phyloP scores from a whole-genome alignment of 192 early-diverging fungal genomes.

The Rhizoclosmatium globosum region DNA sequence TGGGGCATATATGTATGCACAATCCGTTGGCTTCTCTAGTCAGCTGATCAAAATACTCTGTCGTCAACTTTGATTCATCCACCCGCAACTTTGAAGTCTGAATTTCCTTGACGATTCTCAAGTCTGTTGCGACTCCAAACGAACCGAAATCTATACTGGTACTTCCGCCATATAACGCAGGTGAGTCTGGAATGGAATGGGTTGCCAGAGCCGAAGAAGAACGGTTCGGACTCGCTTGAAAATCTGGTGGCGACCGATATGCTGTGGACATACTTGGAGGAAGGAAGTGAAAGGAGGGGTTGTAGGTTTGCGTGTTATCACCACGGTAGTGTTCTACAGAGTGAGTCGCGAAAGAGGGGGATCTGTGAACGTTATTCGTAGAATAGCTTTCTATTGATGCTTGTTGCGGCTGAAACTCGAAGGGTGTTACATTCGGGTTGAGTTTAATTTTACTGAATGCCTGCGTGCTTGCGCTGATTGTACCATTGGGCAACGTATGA shows the following conservation, averaged over 20 bases:
- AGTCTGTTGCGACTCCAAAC: conserved; percentile 11
- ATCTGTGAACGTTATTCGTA: no score
- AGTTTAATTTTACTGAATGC: no score
- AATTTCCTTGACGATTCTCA: conserved; percentile 44
- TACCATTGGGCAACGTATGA: no score
- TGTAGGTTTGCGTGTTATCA: no score
- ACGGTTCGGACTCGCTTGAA: neutral
- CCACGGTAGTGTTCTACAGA: no score
- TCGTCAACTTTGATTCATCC: conserved; percentile 39
- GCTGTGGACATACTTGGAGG: no score
- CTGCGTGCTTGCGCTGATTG: no score
- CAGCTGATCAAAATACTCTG: conserved; percentile 43
- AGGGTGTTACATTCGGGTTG: no score
- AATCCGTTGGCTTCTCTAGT: conserved; percentile 29
- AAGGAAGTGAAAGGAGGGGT: no score
- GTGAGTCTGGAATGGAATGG: neutral
- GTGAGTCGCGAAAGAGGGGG: no score
- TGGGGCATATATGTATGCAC: conserved; percentile 12
- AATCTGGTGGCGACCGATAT: neutral
- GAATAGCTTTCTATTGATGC: no score
- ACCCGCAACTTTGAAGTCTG: conserved; percentile 45
- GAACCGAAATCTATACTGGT: neutral
- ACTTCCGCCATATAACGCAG: neutral
- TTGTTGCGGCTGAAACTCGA: no score
- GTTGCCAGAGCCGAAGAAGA: neutral